Evolutionary conservation across 306 rosid genomes (phyloP).

Genomic region (Quercus glauca): DNA sequence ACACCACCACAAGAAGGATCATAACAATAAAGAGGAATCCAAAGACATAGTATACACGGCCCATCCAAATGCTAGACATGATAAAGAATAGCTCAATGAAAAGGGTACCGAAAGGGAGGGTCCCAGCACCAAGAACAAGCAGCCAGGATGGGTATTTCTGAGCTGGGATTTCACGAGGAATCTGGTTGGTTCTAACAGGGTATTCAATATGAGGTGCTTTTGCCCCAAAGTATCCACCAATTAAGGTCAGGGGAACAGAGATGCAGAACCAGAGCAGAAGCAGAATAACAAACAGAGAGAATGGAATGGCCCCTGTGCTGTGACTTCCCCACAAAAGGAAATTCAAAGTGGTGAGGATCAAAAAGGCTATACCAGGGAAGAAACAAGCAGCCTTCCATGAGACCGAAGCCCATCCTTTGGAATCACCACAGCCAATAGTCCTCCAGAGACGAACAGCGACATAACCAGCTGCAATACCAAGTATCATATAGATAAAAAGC

Average conservation of each 20-base stretch:
- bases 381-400: constrained; percentile 89
- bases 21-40: constrained; percentile 81
- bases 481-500: constrained; percentile 88
- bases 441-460: constrained; percentile 95
- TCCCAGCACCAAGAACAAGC: constrained; percentile 90
- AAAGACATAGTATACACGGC: constrained; percentile 90
- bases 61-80: constrained; percentile 99
- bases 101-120: constrained; percentile 92
- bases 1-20: constrained; percentile 83
- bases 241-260: constrained; percentile 87
- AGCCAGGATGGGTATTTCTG: constrained; percentile 95
- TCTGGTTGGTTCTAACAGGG: constrained; percentile 90
- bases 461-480: constrained; percentile 90
- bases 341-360: constrained; percentile 75
- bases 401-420: constrained; percentile 78
- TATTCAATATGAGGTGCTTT: constrained; percentile 80
- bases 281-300: constrained; percentile 72
- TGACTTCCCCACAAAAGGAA: constrained; percentile 95
- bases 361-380: constrained; percentile 93
- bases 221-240: constrained; percentile 88
- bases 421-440: constrained; percentile 70
- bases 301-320: constrained; percentile 96
- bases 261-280: constrained; percentile 94
- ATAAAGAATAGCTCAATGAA: constrained; percentile 97
- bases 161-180: constrained; percentile 84